Base-by-base conservation (phyloP, 768 basidiomycete species). In the Suillus lakei region DNA sequence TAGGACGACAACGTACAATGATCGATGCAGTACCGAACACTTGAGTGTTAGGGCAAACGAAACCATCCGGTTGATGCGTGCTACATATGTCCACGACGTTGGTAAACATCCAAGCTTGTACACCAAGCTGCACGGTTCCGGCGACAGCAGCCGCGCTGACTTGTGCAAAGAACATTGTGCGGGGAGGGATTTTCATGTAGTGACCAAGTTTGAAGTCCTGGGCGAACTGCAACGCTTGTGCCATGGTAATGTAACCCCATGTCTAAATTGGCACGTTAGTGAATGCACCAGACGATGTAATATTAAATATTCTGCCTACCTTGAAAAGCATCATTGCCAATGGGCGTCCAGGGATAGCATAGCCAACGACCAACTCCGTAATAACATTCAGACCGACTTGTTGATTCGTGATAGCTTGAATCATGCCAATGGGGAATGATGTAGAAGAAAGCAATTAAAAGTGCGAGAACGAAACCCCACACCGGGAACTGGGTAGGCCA, bases 251-350 rank as follows among this genome's bases (percentile, higher is more conserved):
- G 72, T 90, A 91, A 9, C 86, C 88, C 78, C 84, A 90, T 4
- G 84, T 89, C 85, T 88, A 15, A 2, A 18, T 26, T 39, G 36
- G 23, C 56, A 12, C 5, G 38, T 72, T 10, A 58, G 38, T 63
- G 66, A 60, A 18, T 81, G 69, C 34, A 50, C 65, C 28, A 50
- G 43, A 28, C 38, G 26, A 18, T 2, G 16, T 3, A 58, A n/a
- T n/a, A n/a, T n/a, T n/a, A n/a, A 28, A 16, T 0, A 39, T 16
- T 2, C 84, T 85, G 83, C 81, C 85, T 21, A 80, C 82, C 79
- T 89, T 89, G 81, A 88, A 90, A 84, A 91, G 85, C 89, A 91
- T 90, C 85, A 90, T 87, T 2, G 91, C 90, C 65, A 91, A 83
- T 5, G 92, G 90, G 65, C 83, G 85, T 10, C 91, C 91, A 68